Conservation (phyloP, 208 protist species). For the Leptomonas pyrrhocoris region DNA sequence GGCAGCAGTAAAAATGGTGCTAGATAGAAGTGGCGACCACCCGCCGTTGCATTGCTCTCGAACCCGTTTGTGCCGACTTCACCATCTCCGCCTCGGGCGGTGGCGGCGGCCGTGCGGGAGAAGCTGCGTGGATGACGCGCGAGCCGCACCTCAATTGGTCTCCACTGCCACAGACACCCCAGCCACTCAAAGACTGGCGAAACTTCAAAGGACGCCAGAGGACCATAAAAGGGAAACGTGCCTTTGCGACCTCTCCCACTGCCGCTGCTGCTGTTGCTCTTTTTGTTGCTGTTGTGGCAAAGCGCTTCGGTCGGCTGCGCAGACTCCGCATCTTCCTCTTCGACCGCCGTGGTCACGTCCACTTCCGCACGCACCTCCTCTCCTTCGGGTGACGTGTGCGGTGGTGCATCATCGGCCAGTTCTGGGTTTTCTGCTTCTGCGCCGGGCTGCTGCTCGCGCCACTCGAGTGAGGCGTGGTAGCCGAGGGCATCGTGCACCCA, state of each 20-base stretch:
- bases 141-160: conserved; percentile 33
- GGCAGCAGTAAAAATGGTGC: conserved; percentile 65
- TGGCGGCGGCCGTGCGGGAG: neutral
- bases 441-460: neutral
- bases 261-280: neutral
- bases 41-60: neutral
- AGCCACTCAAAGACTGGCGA: conserved; percentile 59
- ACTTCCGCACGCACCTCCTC: too few relatives aligned
- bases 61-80: neutral
- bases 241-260: neutral
- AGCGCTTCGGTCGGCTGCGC: neutral
- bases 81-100: neutral
- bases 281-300: too few relatives aligned
- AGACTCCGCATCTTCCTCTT: neutral
- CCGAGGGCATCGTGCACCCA: conserved; percentile 35
- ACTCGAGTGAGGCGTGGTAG: conserved; percentile 29
- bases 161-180: conserved; percentile 77
- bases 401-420: neutral
- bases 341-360: neutral
- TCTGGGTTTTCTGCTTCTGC: neutral
- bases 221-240: conserved; percentile 15
- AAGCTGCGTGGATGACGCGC: neutral
- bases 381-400: neutral
- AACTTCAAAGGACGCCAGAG: conserved; percentile 25
- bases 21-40: conserved; percentile 19